Base-by-base conservation (phyloP, 805 yeast species). In the Yarrowia osloensis region DNA sequence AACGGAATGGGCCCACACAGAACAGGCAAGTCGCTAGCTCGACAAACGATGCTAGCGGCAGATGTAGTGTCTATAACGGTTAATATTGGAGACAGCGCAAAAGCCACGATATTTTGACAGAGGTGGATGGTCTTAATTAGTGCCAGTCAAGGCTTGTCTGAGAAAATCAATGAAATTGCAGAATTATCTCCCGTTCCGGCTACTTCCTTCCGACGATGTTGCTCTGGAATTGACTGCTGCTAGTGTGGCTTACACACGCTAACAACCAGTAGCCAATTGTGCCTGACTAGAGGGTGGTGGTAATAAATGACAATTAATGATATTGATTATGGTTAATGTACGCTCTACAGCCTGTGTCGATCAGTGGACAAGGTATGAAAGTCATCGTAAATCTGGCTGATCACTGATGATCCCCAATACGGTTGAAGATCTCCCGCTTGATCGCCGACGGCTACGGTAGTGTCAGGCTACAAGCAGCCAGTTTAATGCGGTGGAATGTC, bases 361-460 rank as follows among this genome's bases (percentile, higher is more conserved):
- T 33, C 57, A 21, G 2, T 22, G 5, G 26, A 22, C 57, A 50
- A 21, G 57, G 57, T 31, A 21, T 31, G 35, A 19, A 50, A 21
- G 55, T 26, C 26, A 31, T 49, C 57, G 57, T 50, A 50, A 22
- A 50, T 50, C 57, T 50, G 29, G 57, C 29, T 21, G 40, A 50
- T 33, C 57, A n/a, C 9, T 31, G 55, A 21, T 3, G 55, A 50
- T 50, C 55, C 33, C 24, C 6, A 33, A 26, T 26, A 26, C 4
- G 39, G 26, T 49, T 31, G 55, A 7, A 19, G 55, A 49, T 21
- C 39, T 31, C 39, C 55, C 24, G 55, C 21, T 26, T 0, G 8
- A 5, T 12, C n/a, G 9, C 2, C 49, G 26, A 21, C 31, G 28
- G 28, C 17, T 21, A 9, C 22, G n/a, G n/a, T 15, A 17, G 28